These are phyloP conservation scores for Tetrahymena malaccensis DNA, from an alignment of 73 alveolate species.

Conservation along the genomic window DNA sequence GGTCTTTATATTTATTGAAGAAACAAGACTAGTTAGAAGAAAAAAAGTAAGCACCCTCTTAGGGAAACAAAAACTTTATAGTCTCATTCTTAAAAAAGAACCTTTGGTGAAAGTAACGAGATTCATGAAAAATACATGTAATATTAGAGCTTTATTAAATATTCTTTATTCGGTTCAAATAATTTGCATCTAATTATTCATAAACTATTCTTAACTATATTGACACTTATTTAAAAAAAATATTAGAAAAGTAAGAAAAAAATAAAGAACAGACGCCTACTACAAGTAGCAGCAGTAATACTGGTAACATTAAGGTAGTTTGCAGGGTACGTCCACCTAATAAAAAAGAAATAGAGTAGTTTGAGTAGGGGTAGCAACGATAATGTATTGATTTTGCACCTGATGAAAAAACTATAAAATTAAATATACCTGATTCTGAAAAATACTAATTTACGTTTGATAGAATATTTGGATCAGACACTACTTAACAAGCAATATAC, in stretches of 20 bases:
- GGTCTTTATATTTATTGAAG: background rate
- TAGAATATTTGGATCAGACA: constrained; percentile 68
- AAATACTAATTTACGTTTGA: constrained; percentile 70
- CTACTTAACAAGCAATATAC: constrained; percentile 86
- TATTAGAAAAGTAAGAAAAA: background rate
- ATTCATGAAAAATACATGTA: background rate
- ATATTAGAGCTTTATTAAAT: background rate
- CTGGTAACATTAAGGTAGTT: background rate
- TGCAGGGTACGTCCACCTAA: background rate
- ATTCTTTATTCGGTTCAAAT: background rate
- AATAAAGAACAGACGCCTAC: background rate
- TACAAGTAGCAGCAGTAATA: background rate
- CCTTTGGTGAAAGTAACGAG: background rate
- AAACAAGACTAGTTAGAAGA: background rate
- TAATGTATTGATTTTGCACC: background rate
- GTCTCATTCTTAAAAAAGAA: background rate
- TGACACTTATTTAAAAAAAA: background rate
- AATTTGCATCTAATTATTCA: background rate
- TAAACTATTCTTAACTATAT: background rate
- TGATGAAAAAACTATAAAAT: background rate
- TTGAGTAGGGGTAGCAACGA: background rate
- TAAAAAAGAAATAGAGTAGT: background rate
- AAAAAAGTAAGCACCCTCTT: background rate
- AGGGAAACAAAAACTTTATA: background rate
- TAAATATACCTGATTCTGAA: constrained; percentile 10